phyloP scores from a whole-genome alignment of 2,329 filamentous ascomycete species.

The Nectriaceae sp. region DNA sequence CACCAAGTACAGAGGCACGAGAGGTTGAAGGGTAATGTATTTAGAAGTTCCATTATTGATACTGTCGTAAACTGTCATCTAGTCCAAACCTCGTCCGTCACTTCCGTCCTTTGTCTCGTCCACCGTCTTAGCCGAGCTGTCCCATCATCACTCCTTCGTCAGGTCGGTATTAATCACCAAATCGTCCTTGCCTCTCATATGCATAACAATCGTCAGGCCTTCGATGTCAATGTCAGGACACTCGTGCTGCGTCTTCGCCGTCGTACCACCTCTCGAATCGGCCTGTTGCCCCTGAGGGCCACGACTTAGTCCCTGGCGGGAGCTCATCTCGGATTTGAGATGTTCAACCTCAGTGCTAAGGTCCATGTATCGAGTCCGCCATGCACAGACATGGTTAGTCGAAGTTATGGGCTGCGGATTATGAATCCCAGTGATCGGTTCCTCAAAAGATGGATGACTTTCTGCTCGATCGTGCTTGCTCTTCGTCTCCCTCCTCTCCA shows the following conservation, averaged over 20 bases:
- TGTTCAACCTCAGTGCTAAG: constrained; percentile 44
- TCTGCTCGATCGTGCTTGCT: constrained; percentile 3
- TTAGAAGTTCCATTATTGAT: no score
- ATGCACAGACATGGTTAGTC: constrained; percentile 43
- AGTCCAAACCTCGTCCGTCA: no score
- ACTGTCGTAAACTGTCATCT: no score
- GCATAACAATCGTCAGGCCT: constrained; percentile 53
- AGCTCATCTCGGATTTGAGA: constrained; percentile 41
- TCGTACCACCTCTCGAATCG: constrained; percentile 13
- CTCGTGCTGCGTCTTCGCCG: constrained; percentile 18
- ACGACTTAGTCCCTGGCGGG: constrained; percentile 12
- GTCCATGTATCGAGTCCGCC: constrained; percentile 43
- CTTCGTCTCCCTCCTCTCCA: constrained; percentile 3
- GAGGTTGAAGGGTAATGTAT: no score
- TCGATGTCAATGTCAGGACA: constrained; percentile 45
- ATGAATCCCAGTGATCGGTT: constrained; percentile 25
- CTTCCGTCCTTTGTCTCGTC: no score
- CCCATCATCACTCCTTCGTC: constrained; percentile 14
- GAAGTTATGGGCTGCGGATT: constrained; percentile 38
- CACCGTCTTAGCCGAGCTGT: no score
- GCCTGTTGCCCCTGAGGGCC: constrained; percentile 12
- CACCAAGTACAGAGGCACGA: no score
- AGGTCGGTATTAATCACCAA: constrained; percentile 54
- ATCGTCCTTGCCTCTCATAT: constrained; percentile 51
- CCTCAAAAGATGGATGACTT: constrained; percentile 9